Evolutionary conservation across 805 yeast species (phyloP).

Genomic region (Tetrapisispora taiwanensis): DNA sequence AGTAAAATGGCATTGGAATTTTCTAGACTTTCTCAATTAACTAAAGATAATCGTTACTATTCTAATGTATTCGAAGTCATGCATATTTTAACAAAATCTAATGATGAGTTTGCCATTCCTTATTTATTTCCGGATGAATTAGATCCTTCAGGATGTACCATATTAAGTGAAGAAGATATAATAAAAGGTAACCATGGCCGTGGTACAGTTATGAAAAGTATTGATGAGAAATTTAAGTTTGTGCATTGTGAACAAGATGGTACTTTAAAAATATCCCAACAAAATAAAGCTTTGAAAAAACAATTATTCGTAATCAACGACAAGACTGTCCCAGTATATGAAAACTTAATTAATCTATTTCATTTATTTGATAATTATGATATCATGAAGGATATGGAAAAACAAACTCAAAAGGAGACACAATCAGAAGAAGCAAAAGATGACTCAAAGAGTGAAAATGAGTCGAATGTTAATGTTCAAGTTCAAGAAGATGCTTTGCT

Average conservation of each 20-base stretch:
- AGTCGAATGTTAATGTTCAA: too few relatives aligned
- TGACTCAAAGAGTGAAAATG: too few relatives aligned
- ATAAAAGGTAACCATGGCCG: conserved; percentile 27
- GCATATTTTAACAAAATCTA: conserved; percentile 29
- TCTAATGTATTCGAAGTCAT: conserved; percentile 41
- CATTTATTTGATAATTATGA: conserved; percentile 34
- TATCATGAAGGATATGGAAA: conserved; percentile 9
- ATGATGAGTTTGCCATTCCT: conserved; percentile 29
- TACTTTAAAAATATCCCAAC: conserved; percentile 6
- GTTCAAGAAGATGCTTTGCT: not conserved
- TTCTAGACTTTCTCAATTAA: conserved; percentile 41
- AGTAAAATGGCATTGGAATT: conserved; percentile 45
- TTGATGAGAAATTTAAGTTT: conserved; percentile 21
- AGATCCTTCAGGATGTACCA: conserved; percentile 44
- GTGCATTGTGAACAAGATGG: conserved; percentile 29
- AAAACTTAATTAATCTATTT: conserved; percentile 39
- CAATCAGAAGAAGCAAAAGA: not conserved
- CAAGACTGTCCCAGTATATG: conserved; percentile 31
- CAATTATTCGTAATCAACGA: conserved; percentile 7
- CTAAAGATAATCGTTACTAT: conserved; percentile 39
- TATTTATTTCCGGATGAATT: conserved; percentile 36
- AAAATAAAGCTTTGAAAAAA: conserved; percentile 1
- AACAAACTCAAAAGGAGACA: not conserved
- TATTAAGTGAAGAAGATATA: conserved; percentile 23
- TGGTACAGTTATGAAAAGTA: conserved; percentile 31